Conservation (phyloP, 2,329 filamentous ascomycete species). For the Camptophora hylomeconis region DNA sequence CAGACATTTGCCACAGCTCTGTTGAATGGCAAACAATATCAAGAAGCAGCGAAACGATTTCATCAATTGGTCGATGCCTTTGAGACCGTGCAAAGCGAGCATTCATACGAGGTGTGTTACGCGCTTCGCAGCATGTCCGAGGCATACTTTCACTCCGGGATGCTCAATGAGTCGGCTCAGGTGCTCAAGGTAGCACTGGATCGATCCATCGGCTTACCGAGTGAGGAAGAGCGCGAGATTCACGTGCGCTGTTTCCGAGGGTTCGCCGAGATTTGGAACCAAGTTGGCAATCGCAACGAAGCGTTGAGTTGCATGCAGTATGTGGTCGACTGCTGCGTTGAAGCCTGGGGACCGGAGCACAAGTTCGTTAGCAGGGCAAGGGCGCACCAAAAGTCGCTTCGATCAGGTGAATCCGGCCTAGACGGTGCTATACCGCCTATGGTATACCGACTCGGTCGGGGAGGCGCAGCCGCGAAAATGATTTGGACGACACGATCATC, state of each 20-base stretch:
- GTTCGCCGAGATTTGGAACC: constrained; percentile 16
- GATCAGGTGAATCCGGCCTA: constrained; percentile 10
- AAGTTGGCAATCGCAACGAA: constrained; percentile 12
- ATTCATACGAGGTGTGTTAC: constrained; percentile 16
- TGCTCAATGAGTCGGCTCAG: constrained; percentile 13
- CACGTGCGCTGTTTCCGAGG: constrained; percentile 16
- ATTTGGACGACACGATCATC: constrained; percentile 17
- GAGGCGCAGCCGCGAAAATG: constrained; percentile 16
- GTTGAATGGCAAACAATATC: constrained; percentile 14
- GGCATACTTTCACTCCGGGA: constrained; percentile 15
- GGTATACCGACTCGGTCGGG: constrained; percentile 17
- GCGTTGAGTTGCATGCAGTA: constrained; percentile 16
- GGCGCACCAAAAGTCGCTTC: constrained; percentile 17
- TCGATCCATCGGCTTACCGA: constrained; percentile 10
- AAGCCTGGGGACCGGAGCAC: constrained; percentile 16
- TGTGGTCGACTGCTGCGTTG: constrained; percentile 15
- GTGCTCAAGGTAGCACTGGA: constrained; percentile 14
- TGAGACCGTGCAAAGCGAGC: constrained; percentile 13
- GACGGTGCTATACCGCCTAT: constrained; percentile 15
- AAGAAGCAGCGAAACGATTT: constrained; percentile 16
- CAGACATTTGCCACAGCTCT: constrained; percentile 17
- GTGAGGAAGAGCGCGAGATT: constrained; percentile 16
- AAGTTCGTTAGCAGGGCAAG: constrained; percentile 15
- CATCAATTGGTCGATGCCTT: constrained; percentile 17
- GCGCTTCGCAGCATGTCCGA: constrained; percentile 15